Evolutionary conservation across 257 asterid species (phyloP), one percentile per base, ranked within the genome.

Genomic region (Eucommia ulmoides): DNA sequence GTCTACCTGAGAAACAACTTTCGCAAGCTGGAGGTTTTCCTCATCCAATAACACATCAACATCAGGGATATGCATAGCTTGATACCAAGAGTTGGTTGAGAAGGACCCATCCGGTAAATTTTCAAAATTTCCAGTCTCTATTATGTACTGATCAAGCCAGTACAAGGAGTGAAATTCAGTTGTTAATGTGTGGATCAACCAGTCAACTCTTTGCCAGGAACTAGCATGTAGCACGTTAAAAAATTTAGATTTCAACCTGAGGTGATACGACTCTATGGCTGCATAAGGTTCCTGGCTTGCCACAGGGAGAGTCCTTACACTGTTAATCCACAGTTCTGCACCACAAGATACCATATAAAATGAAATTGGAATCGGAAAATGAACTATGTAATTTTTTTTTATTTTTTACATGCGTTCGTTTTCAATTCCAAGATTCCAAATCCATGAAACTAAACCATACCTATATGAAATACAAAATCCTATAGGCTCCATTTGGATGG

Each of bases 111-210:
- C 79, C 64, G 73, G 63, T 54, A 68, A 19, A 45, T 72, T 24
- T 46, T 63, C 72, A 54, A 76, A 72, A 38, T 51, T 61, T 5
- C 79, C 77, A 1, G 73, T 72, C 26, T 76, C 83, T 10, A 45
- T 53, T 35, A 45, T 55, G 18, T 76, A 76, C 25, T 67, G 73
- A 50, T 65, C 74, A 23, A 76, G 65, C 83, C 83, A 72, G 49
- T 76, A 76, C 62, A 69, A 65, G 15, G 79, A 72, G 59, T 68
- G 79, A 54, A 76, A 56, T 57, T 68, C 74, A 50, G 74, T 56
- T 24, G 77, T 76, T 18, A 76, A 51, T 29, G 63, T 41, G 55
- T 76, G 79, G 53, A 76, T 49, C 70, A 76, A 60, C 42, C 65
- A 60, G 56, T 76, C 83, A 24, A 60, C 45, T 56, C 83, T 64